phyloP scores from a whole-genome alignment of 1,284 basidiomycete species.

The Cryptococcus sp. region DNA sequence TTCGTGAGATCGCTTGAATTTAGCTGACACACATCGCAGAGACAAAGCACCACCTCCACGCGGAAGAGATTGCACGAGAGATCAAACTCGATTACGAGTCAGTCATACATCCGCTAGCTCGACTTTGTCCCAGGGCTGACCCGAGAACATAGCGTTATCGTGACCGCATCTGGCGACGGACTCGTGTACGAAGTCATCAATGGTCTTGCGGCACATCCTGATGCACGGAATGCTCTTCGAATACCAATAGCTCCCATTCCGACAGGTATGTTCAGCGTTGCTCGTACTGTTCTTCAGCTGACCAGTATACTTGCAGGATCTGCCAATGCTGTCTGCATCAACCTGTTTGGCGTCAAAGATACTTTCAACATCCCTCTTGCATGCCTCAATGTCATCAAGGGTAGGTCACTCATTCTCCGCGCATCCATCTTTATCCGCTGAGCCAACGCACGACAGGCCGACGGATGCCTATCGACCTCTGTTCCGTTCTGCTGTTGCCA shows the following conservation, averaged over 20 bases:
- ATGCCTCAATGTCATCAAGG: slow-evolving; percentile 84
- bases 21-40: slow-evolving; percentile 55
- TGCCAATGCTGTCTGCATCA: slow-evolving; percentile 52
- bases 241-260: slow-evolving; percentile 85
- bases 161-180: slow-evolving; percentile 88
- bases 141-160: slow-evolving; percentile 59
- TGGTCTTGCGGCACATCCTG: slow-evolving; percentile 73
- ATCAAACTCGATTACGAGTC: slow-evolving; percentile 68
- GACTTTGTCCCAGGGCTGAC: background rate
- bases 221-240: slow-evolving; percentile 69
- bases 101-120: slow-evolving; percentile 14
- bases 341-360: slow-evolving; percentile 57
- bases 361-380: slow-evolving; percentile 74
- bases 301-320: slow-evolving; percentile 39
- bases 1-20: background rate
- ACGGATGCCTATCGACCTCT: slow-evolving; percentile 76
- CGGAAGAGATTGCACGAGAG: slow-evolving; percentile 66
- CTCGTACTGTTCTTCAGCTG: background rate
- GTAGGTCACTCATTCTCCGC: slow-evolving; percentile 48
- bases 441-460: slow-evolving; percentile 56
- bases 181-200: slow-evolving; percentile 90
- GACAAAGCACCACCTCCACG: slow-evolving; percentile 73
- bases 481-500: slow-evolving; percentile 62
- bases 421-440: too few species aligned
- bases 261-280: slow-evolving; percentile 62